phyloP scores from a whole-genome alignment of 192 early-diverging fungal species.

The Backusella sp. region DNA sequence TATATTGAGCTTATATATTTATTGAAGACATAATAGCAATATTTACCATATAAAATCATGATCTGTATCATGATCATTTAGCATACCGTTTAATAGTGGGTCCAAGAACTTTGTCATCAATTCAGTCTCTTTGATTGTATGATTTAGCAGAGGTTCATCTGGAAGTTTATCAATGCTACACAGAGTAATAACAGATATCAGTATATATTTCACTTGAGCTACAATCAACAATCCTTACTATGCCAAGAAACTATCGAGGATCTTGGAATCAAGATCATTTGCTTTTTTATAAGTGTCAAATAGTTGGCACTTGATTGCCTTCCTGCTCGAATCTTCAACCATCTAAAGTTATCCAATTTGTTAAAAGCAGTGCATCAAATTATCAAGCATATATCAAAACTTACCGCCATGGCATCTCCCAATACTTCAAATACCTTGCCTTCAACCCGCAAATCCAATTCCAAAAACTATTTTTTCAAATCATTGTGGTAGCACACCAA shows the following conservation, averaged over 20 bases:
- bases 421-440: neutral
- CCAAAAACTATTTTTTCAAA: neutral
- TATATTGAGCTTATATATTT: conserved; percentile 6
- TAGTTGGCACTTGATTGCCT: neutral
- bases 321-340: neutral
- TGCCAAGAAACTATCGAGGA: neutral
- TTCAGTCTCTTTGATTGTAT: conserved; percentile 10
- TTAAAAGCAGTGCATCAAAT: neutral
- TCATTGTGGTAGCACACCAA: neutral
- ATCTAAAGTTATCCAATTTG: neutral
- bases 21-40: neutral
- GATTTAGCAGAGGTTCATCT: neutral
- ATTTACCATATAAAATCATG: neutral
- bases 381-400: neutral
- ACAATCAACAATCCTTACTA: neutral
- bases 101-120: conserved; percentile 3
- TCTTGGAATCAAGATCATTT: conserved; percentile 1
- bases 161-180: neutral
- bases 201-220: neutral
- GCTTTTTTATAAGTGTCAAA: neutral
- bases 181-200: neutral
- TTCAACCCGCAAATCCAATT: neutral
- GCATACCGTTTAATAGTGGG: neutral
- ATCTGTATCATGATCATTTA: neutral
- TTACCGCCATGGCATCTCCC: neutral